These are phyloP conservation scores for Neurospora sp. DNA, from an alignment of 495 filamentous ascomycete species.

Conservation along the genomic window DNA sequence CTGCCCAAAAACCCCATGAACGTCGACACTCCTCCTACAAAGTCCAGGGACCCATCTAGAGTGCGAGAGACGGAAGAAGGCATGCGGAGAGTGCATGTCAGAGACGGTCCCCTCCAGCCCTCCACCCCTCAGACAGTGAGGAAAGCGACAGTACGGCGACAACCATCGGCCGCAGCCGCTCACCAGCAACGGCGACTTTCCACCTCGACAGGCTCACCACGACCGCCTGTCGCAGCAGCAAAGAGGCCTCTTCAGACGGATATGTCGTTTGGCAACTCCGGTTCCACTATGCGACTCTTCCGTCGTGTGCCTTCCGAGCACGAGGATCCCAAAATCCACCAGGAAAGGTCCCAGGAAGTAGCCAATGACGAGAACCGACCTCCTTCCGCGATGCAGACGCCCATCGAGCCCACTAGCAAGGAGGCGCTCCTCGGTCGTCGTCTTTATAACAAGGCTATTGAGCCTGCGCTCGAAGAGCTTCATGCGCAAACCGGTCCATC, in stretches of 20 bases:
- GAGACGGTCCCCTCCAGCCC: constrained; percentile 42
- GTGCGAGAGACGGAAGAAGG: constrained; percentile 43
- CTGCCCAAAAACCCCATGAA: constrained; percentile 30
- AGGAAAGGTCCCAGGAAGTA: constrained; percentile 6
- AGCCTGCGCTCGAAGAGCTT: constrained; percentile 71
- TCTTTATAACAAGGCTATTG: constrained; percentile 67
- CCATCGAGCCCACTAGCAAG: constrained; percentile 53
- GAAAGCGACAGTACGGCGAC: constrained; percentile 40
- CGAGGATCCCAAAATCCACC: constrained; percentile 12
- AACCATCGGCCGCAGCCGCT: constrained; percentile 35
- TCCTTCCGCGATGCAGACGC: constrained; percentile 17
- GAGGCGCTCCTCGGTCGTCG: constrained; percentile 70
- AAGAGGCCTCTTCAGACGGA: constrained; percentile 74
- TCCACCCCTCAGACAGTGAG: constrained; percentile 43
- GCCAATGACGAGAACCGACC: constrained; percentile 32
- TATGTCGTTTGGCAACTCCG: constrained; percentile 81
- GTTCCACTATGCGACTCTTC: constrained; percentile 82
- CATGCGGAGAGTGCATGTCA: constrained; percentile 50
- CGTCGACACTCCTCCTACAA: constrained; percentile 6
- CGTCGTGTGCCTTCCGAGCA: constrained; percentile 69
- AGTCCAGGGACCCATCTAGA: constrained; percentile 43
- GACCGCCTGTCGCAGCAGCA: constrained; percentile 45
- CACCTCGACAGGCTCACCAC: constrained; percentile 33
- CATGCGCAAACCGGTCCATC: constrained; percentile 67
- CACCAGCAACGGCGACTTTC: constrained; percentile 12